Base-by-base conservation (phyloP, 768 basidiomycete species). In the Tricholoma sp. region DNA sequence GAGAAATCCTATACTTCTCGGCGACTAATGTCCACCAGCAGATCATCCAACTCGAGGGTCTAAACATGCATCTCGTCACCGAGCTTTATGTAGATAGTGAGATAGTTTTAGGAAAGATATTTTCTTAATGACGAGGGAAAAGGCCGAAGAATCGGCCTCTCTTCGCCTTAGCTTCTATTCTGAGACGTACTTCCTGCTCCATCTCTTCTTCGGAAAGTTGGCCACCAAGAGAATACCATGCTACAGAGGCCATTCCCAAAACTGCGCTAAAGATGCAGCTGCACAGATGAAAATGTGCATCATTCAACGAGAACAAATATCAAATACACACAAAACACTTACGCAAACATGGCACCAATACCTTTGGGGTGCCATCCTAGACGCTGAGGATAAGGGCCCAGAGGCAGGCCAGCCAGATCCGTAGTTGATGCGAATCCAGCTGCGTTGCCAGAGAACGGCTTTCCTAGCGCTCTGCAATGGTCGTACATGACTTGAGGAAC, bases 141-240 rank as follows among this genome's bases (percentile, higher is more conserved):
- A 53, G 32, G 6, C 52, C 52, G 10, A 53, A 53, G 9, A 53
- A 53, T 15, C 52, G 52, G 18, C 52, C 52, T 31, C 52, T 34
- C 24, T 53, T 53, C 18, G 39, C 78, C 74, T 89, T 93, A 53
- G 72, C 77, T 28, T 79, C 85, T 9, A 86, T 71, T 54, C 77
- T 72, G 59, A 72, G 70, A 59, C 79, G 72, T 53, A 81, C 82
- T 70, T 91, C 89, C 17, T 80, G 75, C 67, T 93, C 91, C 34
- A 91, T 78, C 73, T 96, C 94, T 61, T 85, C 85, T 41, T 93
- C 92, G 45, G 87, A 80, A 57, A 91, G 74, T 55, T 73, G 73
- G 4, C 82, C 83, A n/a, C 91, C 91, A 47, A 85, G 74, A 8
- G 87, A 74, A 71, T 98, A 98, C 93, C 94, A 98, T 37, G 84